phyloP scores from a whole-genome alignment of 2,329 filamentous ascomycete genomes.

The Phialophora chinensis region DNA sequence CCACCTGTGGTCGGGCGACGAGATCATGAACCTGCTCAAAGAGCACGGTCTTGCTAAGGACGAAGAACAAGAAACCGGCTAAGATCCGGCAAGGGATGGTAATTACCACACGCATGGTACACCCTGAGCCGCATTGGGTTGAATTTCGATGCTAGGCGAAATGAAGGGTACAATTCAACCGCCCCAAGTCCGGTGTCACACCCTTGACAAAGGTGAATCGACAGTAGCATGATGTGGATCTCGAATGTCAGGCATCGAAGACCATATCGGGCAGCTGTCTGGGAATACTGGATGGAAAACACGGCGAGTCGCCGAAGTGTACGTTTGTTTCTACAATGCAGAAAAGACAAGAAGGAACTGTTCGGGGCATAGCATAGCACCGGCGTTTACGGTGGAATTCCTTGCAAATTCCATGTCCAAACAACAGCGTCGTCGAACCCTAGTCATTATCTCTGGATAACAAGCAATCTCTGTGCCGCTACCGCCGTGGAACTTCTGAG shows the following conservation, averaged over 20 bases:
- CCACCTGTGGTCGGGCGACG: conserved; percentile 93
- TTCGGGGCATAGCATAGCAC: conserved; percentile 33
- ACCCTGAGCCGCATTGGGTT: not conserved
- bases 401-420: not conserved
- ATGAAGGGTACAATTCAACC: not conserved
- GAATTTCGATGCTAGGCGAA: not conserved
- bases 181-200: not conserved
- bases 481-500: too few species aligned
- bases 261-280: not conserved
- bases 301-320: not conserved
- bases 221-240: not conserved
- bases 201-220: not conserved
- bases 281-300: not conserved
- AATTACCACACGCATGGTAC: not conserved
- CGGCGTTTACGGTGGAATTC: conserved; percentile 30
- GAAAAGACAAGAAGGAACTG: conserved; percentile 22
- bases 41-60: conserved; percentile 94
- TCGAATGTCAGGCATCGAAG: not conserved
- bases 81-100: not conserved
- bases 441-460: not conserved
- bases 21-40: conserved; percentile 91
- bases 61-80: conserved; percentile 69
- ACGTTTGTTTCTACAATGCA: conserved; percentile 4
- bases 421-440: not conserved
- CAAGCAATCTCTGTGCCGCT: not conserved